Percentiles rank a stretch among this genome's conserved stretches.
These are phyloP conservation scores for Amanita exitialis DNA, from an alignment of 768 basidiomycete species.

Conservation along the genomic window DNA sequence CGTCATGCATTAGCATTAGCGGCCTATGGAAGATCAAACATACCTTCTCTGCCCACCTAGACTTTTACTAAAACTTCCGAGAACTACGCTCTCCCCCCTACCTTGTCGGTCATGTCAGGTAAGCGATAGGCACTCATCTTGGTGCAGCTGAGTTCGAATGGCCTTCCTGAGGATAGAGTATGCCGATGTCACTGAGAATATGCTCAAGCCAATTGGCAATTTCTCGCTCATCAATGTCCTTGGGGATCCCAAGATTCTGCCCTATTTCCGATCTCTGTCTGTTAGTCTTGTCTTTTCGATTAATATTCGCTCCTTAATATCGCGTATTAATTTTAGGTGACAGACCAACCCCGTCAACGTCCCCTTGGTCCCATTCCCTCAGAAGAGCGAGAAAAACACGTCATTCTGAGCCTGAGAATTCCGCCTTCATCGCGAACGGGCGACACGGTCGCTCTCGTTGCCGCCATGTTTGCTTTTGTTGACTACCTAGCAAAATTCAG, in stretches of 20 bases:
- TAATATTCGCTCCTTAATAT: slow-evolving; percentile 1
- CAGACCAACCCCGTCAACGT: slow-evolving; percentile 75
- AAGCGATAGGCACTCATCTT: slow-evolving; percentile 2
- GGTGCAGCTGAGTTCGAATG: background rate
- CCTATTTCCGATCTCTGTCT: slow-evolving; percentile 81
- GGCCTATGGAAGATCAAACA: background rate
- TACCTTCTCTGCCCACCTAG: slow-evolving; percentile 24
- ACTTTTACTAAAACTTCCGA: slow-evolving; percentile 79
- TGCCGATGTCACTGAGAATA: slow-evolving; percentile 72
- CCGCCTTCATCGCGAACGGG: slow-evolving; percentile 38
- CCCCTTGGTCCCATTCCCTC: slow-evolving; percentile 43
- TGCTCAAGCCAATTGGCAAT: slow-evolving; percentile 49
- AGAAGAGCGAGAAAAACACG: slow-evolving; percentile 54
- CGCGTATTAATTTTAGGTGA: slow-evolving; percentile 36
- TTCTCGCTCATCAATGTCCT: slow-evolving; percentile 47
- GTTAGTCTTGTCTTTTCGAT: slow-evolving; percentile 29
- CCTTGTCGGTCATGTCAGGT: slow-evolving; percentile 73
- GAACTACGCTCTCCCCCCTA: slow-evolving; percentile 44
- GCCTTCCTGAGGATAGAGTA: slow-evolving; percentile 41
- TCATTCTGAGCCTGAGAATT: slow-evolving; percentile 56
- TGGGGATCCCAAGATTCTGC: slow-evolving; percentile 50
- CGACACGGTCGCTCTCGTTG: slow-evolving; percentile 49
- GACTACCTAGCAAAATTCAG: slow-evolving; percentile 51
- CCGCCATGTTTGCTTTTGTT: slow-evolving; percentile 64
- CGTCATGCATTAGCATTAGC: background rate